Evolutionary conservation across 1,284 basidiomycete species (phyloP), one percentile per base, ranked within the genome.

Genomic region (Pseudozyma sp.): DNA sequence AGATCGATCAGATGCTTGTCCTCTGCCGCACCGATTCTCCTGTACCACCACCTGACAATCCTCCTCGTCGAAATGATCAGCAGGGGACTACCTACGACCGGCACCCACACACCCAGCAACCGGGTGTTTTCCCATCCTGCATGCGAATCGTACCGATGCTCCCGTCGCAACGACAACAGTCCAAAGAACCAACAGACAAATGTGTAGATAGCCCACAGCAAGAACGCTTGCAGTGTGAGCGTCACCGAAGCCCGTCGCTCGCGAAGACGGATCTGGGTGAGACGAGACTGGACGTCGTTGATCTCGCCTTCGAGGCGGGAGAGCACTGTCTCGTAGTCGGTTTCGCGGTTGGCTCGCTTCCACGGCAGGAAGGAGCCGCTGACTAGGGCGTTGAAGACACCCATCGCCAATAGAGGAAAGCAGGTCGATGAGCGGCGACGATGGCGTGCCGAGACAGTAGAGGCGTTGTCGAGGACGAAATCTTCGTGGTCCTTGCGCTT

Each of bases 1-100:
- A 97, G 87, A 0, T 87, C 84, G 65, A 91, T 90, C 16, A 99
- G 87, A 11, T 90, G 90, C 80, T 90, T 92, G 84, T 98, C 95
- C 48, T 98, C 95, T 2, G 89, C 89, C 61, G 91, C 90, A 3
- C 92, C 92, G 81, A 92, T 93, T 54, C 92, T 88, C 10, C 88
- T 89, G 81, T 95, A 99, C 91, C 92, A 94, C 77, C 92, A 88
- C 77, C 93, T 91, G 47, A 96, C 90, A 51, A 96, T 89, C 24
- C 93, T 87, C 47, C 94, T 89, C 5, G 92, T 89, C 77, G 92
- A 92, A 61, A 94, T 86, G 54, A 97, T 91, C 37, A 77, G 47
- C 13, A 75, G 48, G 3, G 75, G 77, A 30, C 62, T 63, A 6
- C 49, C 54, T 8, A 77, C 24, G 19, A 75, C 66, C 8, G 77